Evolutionary conservation across 352 stramenopile genomes (phyloP).

Genomic region (Pythium aphanidermatum): DNA sequence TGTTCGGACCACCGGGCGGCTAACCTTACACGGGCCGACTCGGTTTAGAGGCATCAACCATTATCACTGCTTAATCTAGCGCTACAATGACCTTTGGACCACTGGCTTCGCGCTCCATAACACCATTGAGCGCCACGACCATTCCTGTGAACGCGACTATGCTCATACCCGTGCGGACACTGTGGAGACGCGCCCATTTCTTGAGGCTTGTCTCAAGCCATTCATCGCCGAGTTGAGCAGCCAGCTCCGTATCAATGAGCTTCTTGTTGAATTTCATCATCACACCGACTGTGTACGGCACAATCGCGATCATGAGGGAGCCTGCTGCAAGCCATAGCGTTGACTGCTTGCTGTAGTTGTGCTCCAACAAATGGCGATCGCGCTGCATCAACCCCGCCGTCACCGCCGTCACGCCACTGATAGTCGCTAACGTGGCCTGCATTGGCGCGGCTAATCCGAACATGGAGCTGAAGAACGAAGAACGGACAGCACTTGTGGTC

Average conservation of each 20-base stretch:
- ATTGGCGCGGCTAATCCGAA: slow-evolving; percentile 17
- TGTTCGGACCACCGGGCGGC: slow-evolving; percentile 9
- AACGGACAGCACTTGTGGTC: slow-evolving; percentile 6
- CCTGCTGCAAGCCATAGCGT: slow-evolving; percentile 10
- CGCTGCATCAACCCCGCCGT: slow-evolving; percentile 10
- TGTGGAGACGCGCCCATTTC: slow-evolving; percentile 12
- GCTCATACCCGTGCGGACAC: slow-evolving; percentile 12
- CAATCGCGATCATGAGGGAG: slow-evolving; percentile 8
- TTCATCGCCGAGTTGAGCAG: background rate
- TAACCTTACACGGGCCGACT: too few relatives aligned
- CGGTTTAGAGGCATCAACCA: too few relatives aligned
- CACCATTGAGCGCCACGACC: slow-evolving; percentile 11
- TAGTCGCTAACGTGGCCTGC: slow-evolving; percentile 12
- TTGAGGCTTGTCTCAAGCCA: slow-evolving; percentile 4
- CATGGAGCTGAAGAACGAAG: slow-evolving; percentile 26
- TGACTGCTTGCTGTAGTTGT: background rate
- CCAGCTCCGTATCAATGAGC: slow-evolving; percentile 1
- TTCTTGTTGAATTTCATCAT: slow-evolving; percentile 22
- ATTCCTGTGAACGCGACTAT: slow-evolving; percentile 11
- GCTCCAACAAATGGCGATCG: background rate
- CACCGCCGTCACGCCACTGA: slow-evolving; percentile 22
- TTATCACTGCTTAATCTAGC: too few relatives aligned
- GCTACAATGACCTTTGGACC: too few relatives aligned
- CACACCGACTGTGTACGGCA: slow-evolving; percentile 13
- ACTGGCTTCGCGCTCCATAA: too few relatives aligned